These are phyloP conservation scores for Podosphaera leucotricha DNA, from an alignment of 2,329 filamentous ascomycete species.

Conservation along the genomic window DNA sequence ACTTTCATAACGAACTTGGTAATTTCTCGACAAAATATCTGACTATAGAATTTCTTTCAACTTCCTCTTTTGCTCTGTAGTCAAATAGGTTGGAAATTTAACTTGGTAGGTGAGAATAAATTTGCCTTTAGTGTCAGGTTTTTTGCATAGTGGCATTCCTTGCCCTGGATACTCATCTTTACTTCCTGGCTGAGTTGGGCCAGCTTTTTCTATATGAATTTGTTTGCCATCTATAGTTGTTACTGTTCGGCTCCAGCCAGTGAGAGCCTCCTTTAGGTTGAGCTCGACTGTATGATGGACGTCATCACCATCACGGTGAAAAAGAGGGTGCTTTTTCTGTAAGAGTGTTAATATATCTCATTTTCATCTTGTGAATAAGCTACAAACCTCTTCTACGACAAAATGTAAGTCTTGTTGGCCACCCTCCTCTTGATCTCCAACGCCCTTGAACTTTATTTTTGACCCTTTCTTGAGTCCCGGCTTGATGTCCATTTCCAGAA, in stretches of 20 bases:
- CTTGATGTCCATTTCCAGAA: slow-evolving; percentile 88
- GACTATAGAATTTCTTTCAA: slow-evolving; percentile 51
- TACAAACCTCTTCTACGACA: slow-evolving; percentile 69
- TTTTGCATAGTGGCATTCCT: slow-evolving; percentile 94
- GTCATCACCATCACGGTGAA: slow-evolving; percentile 73
- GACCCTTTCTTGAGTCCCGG: slow-evolving; percentile 86
- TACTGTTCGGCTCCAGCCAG: slow-evolving; percentile 81
- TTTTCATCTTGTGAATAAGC: not conserved
- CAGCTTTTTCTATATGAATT: slow-evolving; percentile 52
- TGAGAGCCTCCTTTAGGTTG: slow-evolving; percentile 77
- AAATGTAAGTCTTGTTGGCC: slow-evolving; percentile 91
- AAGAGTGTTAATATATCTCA: slow-evolving; percentile 19
- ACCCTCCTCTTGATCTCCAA: slow-evolving; percentile 94
- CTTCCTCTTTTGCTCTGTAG: slow-evolving; percentile 52
- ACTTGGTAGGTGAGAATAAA: slow-evolving; percentile 81
- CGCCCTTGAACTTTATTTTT: slow-evolving; percentile 94
- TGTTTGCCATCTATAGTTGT: slow-evolving; percentile 83
- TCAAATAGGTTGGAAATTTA: slow-evolving; percentile 66
- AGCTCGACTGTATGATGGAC: slow-evolving; percentile 58
- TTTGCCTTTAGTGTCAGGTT: slow-evolving; percentile 61
- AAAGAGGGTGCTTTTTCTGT: slow-evolving; percentile 69
- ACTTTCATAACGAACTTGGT: too few relatives aligned
- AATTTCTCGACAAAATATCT: too few relatives aligned
- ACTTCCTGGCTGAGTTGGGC: slow-evolving; percentile 67
- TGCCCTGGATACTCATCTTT: slow-evolving; percentile 59